phyloP scores from a whole-genome alignment of 257 asterid genomes.

The Penstemon eatonii region DNA sequence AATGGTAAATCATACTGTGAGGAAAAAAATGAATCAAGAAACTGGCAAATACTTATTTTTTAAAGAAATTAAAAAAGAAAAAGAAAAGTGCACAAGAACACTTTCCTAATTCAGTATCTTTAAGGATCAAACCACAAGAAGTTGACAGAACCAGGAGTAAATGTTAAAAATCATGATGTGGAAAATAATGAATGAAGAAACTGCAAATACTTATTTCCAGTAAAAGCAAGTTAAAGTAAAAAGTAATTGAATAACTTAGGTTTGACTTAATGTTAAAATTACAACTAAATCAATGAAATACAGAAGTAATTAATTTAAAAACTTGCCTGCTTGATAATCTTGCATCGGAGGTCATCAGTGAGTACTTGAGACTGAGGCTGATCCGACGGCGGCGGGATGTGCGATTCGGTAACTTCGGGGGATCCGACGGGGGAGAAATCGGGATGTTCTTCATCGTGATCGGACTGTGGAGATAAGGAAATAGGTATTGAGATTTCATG shows the following conservation, averaged over 20 bases:
- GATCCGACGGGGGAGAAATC: conserved; percentile 68
- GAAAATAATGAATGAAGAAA: too few relatives aligned
- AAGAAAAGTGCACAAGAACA: background rate
- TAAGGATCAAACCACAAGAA: background rate
- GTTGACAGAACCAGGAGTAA: conserved; percentile 17
- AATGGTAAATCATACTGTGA: background rate
- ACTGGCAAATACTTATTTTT: conserved; percentile 3
- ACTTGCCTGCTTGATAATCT: conserved; percentile 74
- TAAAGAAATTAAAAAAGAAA: background rate
- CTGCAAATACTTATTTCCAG: too few relatives aligned
- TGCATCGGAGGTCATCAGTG: conserved; percentile 67
- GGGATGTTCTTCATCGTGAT: conserved; percentile 49
- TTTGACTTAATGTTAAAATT: conserved; percentile 1
- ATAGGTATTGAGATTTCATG: conserved; percentile 40
- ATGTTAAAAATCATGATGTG: background rate
- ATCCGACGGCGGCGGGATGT: conserved; percentile 41
- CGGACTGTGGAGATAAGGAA: conserved; percentile 48
- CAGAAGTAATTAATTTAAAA: background rate
- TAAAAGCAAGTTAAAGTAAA: too few relatives aligned
- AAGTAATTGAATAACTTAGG: background rate
- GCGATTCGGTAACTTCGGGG: conserved; percentile 50
- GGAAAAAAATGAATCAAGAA: background rate
- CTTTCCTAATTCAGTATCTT: too few relatives aligned
- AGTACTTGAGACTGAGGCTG: conserved; percentile 40
- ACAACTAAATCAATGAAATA: conserved; percentile 3